Evolutionary conservation across 257 asterid species (phyloP).

Genomic region (Nemophila menziesii): DNA sequence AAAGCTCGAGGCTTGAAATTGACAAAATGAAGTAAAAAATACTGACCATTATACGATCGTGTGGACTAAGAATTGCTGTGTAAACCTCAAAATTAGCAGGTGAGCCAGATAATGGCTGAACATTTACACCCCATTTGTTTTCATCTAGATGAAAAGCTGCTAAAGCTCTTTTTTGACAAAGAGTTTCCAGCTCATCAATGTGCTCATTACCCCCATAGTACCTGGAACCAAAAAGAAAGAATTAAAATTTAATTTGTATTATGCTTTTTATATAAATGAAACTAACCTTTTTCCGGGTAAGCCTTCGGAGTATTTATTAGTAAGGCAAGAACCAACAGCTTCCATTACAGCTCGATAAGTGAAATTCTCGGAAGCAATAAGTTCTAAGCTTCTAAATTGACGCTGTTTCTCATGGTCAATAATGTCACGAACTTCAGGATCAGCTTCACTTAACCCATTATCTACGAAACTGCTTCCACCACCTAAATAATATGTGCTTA

Average conservation of each 20-base stretch:
- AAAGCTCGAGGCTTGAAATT: not conserved
- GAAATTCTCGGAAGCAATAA: conserved; percentile 93
- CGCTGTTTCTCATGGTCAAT: conserved; percentile 76
- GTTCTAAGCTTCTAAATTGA: conserved; percentile 77
- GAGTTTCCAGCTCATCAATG: conserved; percentile 84
- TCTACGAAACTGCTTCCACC: conserved; percentile 43
- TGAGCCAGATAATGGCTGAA: conserved; percentile 88
- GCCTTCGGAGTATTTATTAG: conserved; percentile 92
- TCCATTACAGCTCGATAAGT: conserved; percentile 99
- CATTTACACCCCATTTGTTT: conserved; percentile 80
- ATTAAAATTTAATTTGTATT: not conserved
- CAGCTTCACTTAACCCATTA: conserved; percentile 45
- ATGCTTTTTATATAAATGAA: not conserved
- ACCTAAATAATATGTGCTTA: conserved; percentile 22
- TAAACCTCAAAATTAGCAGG: conserved; percentile 95
- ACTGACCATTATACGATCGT: conserved; percentile 83
- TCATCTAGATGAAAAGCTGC: conserved; percentile 73
- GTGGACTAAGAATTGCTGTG: conserved; percentile 83
- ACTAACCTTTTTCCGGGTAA: conserved; percentile 82
- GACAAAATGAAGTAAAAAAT: not conserved
- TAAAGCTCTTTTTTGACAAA: conserved; percentile 85
- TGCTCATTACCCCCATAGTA: conserved; percentile 87
- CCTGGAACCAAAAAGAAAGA: conserved; percentile 16
- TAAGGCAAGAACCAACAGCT: conserved; percentile 96
- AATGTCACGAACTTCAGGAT: conserved; percentile 62